Conservation (phyloP, 2,329 filamentous ascomycete species). For the Neodidymelliopsis sp. region DNA sequence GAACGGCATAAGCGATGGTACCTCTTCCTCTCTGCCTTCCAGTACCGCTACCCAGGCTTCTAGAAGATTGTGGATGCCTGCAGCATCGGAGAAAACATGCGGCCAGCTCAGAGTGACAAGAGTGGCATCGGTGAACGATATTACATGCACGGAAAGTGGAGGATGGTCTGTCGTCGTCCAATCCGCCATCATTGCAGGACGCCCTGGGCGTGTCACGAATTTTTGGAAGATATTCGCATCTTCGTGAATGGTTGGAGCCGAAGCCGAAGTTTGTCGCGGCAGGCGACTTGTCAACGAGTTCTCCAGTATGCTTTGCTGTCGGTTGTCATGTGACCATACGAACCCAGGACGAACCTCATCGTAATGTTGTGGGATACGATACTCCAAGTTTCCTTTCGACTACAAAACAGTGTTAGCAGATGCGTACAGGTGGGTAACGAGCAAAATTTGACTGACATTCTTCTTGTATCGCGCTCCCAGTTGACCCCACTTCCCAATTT, state of each 20-base stretch:
- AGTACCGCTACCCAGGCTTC: slow-evolving; percentile 33
- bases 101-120: slow-evolving; percentile 33
- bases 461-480: slow-evolving; percentile 3
- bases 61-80: slow-evolving; percentile 25
- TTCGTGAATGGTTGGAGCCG: not conserved
- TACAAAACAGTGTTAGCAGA: not conserved
- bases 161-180: not conserved
- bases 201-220: not conserved
- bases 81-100: slow-evolving; percentile 32
- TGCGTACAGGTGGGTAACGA: too few relatives aligned
- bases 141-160: not conserved
- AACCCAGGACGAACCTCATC: not conserved
- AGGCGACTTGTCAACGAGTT: too few relatives aligned
- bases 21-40: slow-evolving; percentile 29
- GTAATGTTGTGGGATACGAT: not conserved
- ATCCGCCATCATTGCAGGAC: not conserved
- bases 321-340: not conserved
- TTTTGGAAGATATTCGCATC: not conserved
- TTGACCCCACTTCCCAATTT: not conserved
- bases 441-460: not conserved
- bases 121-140: slow-evolving; percentile 32
- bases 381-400: not conserved
- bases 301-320: not conserved
- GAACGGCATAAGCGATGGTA: slow-evolving; percentile 25
- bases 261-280: too few relatives aligned